These are phyloP conservation scores for Dichotomopilus funicola DNA, from an alignment of 2,329 filamentous ascomycete genomes.

Conservation along the genomic window DNA sequence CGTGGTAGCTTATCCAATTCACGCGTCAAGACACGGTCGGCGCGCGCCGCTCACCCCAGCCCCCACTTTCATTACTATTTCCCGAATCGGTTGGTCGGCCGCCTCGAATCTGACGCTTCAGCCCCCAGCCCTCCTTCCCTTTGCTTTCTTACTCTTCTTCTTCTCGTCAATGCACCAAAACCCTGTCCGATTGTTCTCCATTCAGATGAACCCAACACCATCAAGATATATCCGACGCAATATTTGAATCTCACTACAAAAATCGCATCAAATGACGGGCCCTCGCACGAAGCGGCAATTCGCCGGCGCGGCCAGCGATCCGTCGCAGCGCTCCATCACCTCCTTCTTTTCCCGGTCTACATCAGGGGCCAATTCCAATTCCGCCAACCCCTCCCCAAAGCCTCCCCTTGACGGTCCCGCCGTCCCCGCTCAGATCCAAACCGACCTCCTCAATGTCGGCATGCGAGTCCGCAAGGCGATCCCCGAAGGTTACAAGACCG, in stretches of 20 bases:
- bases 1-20: slow-evolving; percentile 10
- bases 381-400: slow-evolving; percentile 26
- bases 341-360: slow-evolving; percentile 46
- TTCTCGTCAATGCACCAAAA: not conserved
- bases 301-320: slow-evolving; percentile 51
- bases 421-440: slow-evolving; percentile 62
- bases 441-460: slow-evolving; percentile 81
- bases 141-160: not conserved
- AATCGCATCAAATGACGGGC: slow-evolving; percentile 38
- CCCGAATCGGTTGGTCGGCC: not conserved
- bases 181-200: not conserved
- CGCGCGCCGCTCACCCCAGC: slow-evolving; percentile 10
- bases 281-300: slow-evolving; percentile 56
- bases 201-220: not conserved
- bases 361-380: slow-evolving; percentile 26
- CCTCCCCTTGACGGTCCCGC: slow-evolving; percentile 33
- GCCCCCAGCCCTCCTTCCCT: slow-evolving; percentile 1
- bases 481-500: slow-evolving; percentile 88
- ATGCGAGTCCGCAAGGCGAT: slow-evolving; percentile 94
- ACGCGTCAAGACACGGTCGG: slow-evolving; percentile 22
- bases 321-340: slow-evolving; percentile 56
- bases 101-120: not conserved
- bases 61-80: not conserved
- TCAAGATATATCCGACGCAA: not conserved
- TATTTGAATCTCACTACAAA: not conserved